Percentiles rank a stretch among this genome's conserved stretches.
Evolutionary conservation across 192 early-diverging fungal genomes (phyloP).

Genomic region (Chytriomyces confervae): DNA sequence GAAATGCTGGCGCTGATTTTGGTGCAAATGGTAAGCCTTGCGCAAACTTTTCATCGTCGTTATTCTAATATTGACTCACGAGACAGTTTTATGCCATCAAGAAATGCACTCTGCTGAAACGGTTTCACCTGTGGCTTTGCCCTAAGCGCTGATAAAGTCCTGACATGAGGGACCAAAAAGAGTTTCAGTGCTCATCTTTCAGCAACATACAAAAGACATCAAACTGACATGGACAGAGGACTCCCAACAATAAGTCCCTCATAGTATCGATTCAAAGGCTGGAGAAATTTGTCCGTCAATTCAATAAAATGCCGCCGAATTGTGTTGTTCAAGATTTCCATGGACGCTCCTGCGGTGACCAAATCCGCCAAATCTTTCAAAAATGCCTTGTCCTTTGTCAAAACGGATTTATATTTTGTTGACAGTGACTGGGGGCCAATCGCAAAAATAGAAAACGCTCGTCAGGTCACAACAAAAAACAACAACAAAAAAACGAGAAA

Average conservation of each 20-base stretch:
- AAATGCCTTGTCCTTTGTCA: constrained; percentile 82
- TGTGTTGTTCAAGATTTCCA: constrained; percentile 84
- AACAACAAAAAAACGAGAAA: background rate
- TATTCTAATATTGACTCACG: constrained; percentile 29
- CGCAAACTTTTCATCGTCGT: background rate
- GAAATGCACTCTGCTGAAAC: constrained; percentile 78
- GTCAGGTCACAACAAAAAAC: background rate
- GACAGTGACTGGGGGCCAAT: constrained; percentile 20
- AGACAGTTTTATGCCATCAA: constrained; percentile 65
- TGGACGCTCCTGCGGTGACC: constrained; percentile 72
- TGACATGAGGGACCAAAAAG: constrained; percentile 1
- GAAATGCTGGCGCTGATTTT: constrained; percentile 48
- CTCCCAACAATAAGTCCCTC: constrained; percentile 80
- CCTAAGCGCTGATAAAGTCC: constrained; percentile 52
- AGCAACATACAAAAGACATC: background rate
- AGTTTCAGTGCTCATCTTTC: background rate
- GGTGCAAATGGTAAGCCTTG: too few relatives aligned
- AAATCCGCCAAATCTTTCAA: constrained; percentile 66
- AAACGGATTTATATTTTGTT: constrained; percentile 77
- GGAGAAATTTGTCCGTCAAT: constrained; percentile 90
- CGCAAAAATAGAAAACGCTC: background rate
- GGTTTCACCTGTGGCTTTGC: constrained; percentile 72
- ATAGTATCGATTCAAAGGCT: constrained; percentile 95
- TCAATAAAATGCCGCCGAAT: constrained; percentile 91
- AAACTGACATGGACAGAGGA: constrained; percentile 56